Conservation (phyloP, 2,329 filamentous ascomycete species). For the Fusarium mexicanum region DNA sequence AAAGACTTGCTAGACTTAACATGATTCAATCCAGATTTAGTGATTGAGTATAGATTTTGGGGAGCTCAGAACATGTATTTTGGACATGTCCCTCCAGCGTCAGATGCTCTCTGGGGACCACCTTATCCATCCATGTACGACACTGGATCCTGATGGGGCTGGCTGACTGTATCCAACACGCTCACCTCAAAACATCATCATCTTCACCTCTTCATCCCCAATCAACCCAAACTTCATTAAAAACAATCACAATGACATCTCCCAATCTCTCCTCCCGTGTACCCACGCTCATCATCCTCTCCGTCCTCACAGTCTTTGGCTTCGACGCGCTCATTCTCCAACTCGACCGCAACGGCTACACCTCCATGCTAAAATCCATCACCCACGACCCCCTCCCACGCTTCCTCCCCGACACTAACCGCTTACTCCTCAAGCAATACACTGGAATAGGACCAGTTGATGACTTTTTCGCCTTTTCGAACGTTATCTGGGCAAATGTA, state of each 20-base stretch:
- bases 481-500: conserved; percentile 39
- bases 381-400: conserved; percentile 24
- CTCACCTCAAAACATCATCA: not conserved
- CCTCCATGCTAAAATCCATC: conserved; percentile 11
- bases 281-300: conserved; percentile 24
- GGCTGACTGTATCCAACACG: conserved; percentile 2
- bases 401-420: conserved; percentile 34
- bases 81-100: not conserved
- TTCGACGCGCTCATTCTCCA: conserved; percentile 38
- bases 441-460: conserved; percentile 31
- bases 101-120: not conserved
- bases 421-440: conserved; percentile 31
- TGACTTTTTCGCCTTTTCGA: conserved; percentile 22
- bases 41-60: not conserved
- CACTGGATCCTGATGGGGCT: not conserved
- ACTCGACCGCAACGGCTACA: conserved; percentile 37
- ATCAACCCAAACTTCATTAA: not conserved
- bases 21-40: too few species aligned
- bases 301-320: conserved; percentile 29
- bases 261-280: conserved; percentile 13
- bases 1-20: not conserved
- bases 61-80: not conserved
- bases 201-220: not conserved
- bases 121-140: not conserved
- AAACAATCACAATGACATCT: not conserved